phyloP scores from a whole-genome alignment of 805 yeast genomes.

The Suhomyces vadensis region DNA sequence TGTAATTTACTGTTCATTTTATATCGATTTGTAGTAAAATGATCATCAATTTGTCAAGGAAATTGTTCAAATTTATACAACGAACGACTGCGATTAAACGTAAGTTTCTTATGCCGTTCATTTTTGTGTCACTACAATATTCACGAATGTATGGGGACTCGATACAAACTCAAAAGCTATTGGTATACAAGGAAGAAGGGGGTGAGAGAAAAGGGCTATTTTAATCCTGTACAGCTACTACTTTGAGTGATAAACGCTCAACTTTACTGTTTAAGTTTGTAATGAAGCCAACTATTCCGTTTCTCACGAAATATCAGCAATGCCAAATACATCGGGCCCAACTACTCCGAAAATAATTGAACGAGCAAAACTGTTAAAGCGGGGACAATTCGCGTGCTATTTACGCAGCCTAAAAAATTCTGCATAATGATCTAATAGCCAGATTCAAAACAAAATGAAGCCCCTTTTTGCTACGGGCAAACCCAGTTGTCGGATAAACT shows the following conservation, averaged over 20 bases:
- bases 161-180: no score
- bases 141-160: not conserved
- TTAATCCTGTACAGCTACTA: no score
- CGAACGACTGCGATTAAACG: not conserved
- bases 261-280: no score
- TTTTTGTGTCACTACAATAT: not conserved
- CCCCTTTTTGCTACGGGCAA: no score
- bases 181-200: no score
- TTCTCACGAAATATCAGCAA: no score
- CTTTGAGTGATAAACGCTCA: no score
- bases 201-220: no score
- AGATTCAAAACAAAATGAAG: not conserved
- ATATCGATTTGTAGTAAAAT: not conserved
- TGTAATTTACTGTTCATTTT: slow-evolving; percentile 19
- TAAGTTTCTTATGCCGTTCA: not conserved
- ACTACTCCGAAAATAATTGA: not conserved
- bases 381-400: not conserved
- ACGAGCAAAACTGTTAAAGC: not conserved
- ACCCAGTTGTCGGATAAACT: no score
- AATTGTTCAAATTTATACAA: not conserved
- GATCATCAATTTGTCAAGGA: no score
- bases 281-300: no score
- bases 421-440: not conserved
- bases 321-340: not conserved
- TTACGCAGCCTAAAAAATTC: no score